A percentile compares a stretch with the other conserved stretches of the same genome.
Conservation (phyloP, 1,139 yeast species). For the Suhomyces choctaworum region DNA sequence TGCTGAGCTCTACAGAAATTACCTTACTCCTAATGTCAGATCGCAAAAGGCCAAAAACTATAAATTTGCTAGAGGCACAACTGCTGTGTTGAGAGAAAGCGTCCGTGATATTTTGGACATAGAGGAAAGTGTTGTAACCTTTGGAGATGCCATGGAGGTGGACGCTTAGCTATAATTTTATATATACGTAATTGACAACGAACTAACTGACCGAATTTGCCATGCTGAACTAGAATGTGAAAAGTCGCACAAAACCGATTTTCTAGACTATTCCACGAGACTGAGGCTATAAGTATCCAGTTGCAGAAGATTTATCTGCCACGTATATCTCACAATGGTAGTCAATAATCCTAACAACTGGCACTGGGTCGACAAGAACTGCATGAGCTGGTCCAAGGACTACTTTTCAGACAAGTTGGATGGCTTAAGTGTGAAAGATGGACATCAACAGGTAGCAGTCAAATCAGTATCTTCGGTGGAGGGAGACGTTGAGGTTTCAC, state of each 20-base stretch:
- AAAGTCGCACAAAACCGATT: conserved; percentile 8
- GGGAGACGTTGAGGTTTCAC: conserved; percentile 96
- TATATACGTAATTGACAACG: not conserved
- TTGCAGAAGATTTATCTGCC: not conserved
- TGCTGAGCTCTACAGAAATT: conserved; percentile 81
- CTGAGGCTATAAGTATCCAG: too few relatives aligned
- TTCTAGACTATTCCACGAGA: conserved; percentile 16
- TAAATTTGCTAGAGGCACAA: conserved; percentile 87
- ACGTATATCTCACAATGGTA: conserved; percentile 33
- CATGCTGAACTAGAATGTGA: not conserved
- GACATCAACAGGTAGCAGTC: conserved; percentile 43
- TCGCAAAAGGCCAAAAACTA: conserved; percentile 76
- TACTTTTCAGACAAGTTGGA: conserved; percentile 66
- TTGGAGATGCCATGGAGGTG: conserved; percentile 68
- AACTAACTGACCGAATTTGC: not conserved
- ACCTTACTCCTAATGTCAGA: conserved; percentile 87
- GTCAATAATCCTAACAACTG: conserved; percentile 54
- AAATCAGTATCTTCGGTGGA: conserved; percentile 66
- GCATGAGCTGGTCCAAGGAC: conserved; percentile 83
- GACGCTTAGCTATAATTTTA: conserved; percentile 47
- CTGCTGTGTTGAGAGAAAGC: conserved; percentile 72
- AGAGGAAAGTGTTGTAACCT: conserved; percentile 59
- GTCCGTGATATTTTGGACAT: conserved; percentile 68
- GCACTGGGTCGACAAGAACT: conserved; percentile 99
- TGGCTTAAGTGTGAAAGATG: conserved; percentile 45